A percentile compares a stretch with the other conserved stretches of the same genome.
Conservation (phyloP, 352 stramenopile species). For the Phytophthora meadii region DNA sequence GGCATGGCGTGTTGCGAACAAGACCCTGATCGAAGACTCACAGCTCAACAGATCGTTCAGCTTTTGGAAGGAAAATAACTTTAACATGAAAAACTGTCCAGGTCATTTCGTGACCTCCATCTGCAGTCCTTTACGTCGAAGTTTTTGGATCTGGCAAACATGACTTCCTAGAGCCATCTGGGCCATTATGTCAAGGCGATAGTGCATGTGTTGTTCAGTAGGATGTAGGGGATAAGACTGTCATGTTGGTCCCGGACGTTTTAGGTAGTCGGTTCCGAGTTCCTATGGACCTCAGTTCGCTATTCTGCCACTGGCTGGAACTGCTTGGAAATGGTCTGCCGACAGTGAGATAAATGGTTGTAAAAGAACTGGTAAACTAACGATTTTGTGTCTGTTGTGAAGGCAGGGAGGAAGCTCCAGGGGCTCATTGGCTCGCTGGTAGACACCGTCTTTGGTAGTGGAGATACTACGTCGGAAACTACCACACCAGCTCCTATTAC, state of each 20-base stretch:
- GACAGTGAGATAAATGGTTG: neutral
- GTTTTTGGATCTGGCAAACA: conserved; percentile 1
- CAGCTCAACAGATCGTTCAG: conserved; percentile 48
- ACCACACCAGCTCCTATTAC: conserved; percentile 27
- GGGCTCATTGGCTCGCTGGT: conserved; percentile 31
- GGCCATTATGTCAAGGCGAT: conserved; percentile 6
- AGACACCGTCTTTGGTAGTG: conserved; percentile 26
- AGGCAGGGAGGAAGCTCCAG: conserved; percentile 14
- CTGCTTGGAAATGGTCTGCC: conserved; percentile 25
- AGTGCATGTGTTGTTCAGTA: conserved; percentile 1
- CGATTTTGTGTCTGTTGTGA: no score
- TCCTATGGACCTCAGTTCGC: conserved; percentile 9
- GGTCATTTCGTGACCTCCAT: neutral
- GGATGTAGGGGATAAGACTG: conserved; percentile 34
- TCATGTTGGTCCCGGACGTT: conserved; percentile 14
- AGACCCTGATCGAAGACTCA: conserved; percentile 42
- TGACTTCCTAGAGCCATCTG: neutral
- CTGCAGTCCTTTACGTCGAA: conserved; percentile 3
- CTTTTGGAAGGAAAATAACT: conserved; percentile 41
- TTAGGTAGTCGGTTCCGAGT: conserved; percentile 21
- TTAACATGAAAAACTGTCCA: no score
- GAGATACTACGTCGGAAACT: conserved; percentile 1
- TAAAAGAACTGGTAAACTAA: no score
- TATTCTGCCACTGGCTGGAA: conserved; percentile 14
- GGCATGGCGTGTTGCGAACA: conserved; percentile 48